A percentile compares a stretch with the other conserved stretches of the same genome.
Evolutionary conservation across 148 eudicot genomes (phyloP).

Genomic region (Polygonum maritimum): DNA sequence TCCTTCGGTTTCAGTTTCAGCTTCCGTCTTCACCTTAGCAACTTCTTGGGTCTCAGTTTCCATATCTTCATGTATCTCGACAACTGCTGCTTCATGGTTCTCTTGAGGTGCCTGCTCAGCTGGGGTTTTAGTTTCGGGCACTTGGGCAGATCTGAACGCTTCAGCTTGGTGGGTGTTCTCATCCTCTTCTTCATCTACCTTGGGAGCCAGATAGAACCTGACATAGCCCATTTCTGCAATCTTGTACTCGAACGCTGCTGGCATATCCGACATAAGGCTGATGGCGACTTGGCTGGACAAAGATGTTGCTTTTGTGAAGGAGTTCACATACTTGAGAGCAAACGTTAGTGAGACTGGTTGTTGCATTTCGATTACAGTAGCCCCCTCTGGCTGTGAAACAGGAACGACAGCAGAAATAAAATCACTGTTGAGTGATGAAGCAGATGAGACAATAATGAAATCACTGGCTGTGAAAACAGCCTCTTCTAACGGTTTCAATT

Average conservation of each 20-base stretch:
- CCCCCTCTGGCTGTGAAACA: constrained; percentile 49
- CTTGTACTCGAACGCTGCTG: constrained; percentile 61
- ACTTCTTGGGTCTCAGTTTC: constrained; percentile 9
- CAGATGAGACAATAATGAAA: neutral
- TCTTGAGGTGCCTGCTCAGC: constrained; percentile 14
- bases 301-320: constrained; percentile 59
- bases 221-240: constrained; percentile 64
- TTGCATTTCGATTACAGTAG: constrained; percentile 43
- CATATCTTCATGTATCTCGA: constrained; percentile 15
- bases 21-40: constrained; percentile 6
- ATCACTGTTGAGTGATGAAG: neutral
- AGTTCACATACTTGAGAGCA: constrained; percentile 57
- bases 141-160: neutral
- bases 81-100: neutral
- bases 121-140: constrained; percentile 18
- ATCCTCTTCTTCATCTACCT: constrained; percentile 53
- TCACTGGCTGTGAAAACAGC: neutral
- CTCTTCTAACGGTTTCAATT: neutral
- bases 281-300: constrained; percentile 50
- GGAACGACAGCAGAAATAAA: neutral
- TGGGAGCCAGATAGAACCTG: constrained; percentile 71
- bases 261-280: constrained; percentile 56
- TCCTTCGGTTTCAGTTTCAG: constrained; percentile 19
- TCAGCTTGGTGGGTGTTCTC: constrained; percentile 24
- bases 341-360: constrained; percentile 44